phyloP scores from a whole-genome alignment of 2,329 filamentous ascomycete species.

The Pyricularia sp. region DNA sequence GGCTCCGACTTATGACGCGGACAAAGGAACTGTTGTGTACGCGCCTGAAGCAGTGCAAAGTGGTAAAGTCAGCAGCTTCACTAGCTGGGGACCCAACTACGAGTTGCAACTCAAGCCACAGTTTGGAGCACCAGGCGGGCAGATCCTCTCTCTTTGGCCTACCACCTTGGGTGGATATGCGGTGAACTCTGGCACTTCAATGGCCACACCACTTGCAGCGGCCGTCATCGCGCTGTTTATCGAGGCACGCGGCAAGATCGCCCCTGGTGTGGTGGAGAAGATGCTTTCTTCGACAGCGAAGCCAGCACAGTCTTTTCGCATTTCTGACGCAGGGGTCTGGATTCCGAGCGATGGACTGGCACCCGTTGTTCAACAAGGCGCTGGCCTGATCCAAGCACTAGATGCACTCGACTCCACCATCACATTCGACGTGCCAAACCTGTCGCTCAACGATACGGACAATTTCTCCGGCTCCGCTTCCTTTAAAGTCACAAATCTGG shows the following conservation, averaged over 20 bases:
- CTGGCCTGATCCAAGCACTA: conserved; percentile 27
- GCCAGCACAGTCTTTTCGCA: not conserved
- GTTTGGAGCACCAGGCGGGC: not conserved
- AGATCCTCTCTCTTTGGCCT: not conserved
- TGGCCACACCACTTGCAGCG: conserved; percentile 2
- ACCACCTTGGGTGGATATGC: not conserved
- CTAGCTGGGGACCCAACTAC: conserved; percentile 1
- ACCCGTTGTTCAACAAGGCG: conserved; percentile 28
- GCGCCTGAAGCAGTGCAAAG: not conserved
- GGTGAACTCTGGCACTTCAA: conserved; percentile 1
- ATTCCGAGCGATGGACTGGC: conserved; percentile 2
- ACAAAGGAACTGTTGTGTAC: conserved; percentile 17
- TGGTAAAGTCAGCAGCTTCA: not conserved
- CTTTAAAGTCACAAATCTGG: conserved; percentile 11
- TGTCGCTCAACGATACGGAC: conserved; percentile 39
- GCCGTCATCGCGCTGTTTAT: conserved; percentile 1
- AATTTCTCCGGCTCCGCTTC: conserved; percentile 30
- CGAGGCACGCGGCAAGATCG: not conserved
- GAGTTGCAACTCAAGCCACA: conserved; percentile 8
- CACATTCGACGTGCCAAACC: conserved; percentile 21
- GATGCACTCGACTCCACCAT: conserved; percentile 25
- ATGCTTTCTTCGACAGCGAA: conserved; percentile 3
- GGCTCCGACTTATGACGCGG: conserved; percentile 18
- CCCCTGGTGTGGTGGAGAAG: not conserved
- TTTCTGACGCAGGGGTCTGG: not conserved